Base-by-base conservation (phyloP, 352 stramenopile genomes). In the Pythium phragmitis region DNA sequence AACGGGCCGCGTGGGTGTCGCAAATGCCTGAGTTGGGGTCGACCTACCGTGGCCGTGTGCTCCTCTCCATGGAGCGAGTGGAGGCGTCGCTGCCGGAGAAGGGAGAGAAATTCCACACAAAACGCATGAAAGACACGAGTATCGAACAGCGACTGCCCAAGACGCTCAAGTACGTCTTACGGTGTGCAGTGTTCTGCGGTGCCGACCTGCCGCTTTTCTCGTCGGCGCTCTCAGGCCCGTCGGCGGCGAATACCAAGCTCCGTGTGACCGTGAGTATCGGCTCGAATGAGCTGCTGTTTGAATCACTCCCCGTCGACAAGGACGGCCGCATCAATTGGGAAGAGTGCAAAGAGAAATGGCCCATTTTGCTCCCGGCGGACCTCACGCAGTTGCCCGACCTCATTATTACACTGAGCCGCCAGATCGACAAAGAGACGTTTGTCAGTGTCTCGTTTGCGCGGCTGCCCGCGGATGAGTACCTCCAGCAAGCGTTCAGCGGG, bases 21-120 rank as follows among this genome's bases (percentile, higher is more conserved):
- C 75, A 80, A 37, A 82, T 87, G 19, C 74, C 84, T 3, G 76
- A 94, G 5, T 75, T 80, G 34, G 88, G 79, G 0, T 96, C 88
- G 2, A 92, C 76, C 7, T 97, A 96, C 65, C 79, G 88, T 3
- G 89, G 89, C 0, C 77, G 88, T 0, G 42, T 96, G 0, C 61
- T 97, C n/a, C 45, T 97, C 8, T 90, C 82, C 7, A 87, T 90
- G 70, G 77, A 87, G 41, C 76, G 79, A 12, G 70, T 92, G 0
- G 76, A 89, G 46, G 47, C 50, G 0, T 67, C 80, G 1, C 39
- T 54, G 21, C 55, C 63, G 5, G 68, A 80, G 30, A 76, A 85
- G 39, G 69, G 72, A 12, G 85, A 93, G 12, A 89, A 83, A 30
- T 88, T 87, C 49, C 76, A 85, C 54, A 57, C 61, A 0, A 88